Evolutionary conservation across 169 alveolate genomes (phyloP).

Genomic region (Plasmodium yoelii): DNA sequence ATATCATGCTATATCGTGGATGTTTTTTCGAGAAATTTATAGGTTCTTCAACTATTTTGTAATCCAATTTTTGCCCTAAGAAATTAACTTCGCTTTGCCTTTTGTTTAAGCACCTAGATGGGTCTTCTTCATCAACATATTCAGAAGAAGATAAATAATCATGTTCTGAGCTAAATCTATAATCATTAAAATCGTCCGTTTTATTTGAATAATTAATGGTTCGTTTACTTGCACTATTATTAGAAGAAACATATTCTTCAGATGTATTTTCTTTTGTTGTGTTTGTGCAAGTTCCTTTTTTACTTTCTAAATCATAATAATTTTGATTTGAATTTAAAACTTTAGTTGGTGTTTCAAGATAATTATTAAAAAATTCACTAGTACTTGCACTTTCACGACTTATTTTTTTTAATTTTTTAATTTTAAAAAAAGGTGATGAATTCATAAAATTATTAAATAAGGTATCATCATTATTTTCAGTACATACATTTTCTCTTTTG

Average conservation of each 20-base stretch:
- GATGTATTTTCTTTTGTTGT: slow-evolving; percentile 59
- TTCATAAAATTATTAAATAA: slow-evolving; percentile 26
- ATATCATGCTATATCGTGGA: slow-evolving; percentile 48
- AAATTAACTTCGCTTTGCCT: slow-evolving; percentile 59
- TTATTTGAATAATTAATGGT: slow-evolving; percentile 47
- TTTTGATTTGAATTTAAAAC: slow-evolving; percentile 22
- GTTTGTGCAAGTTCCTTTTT: slow-evolving; percentile 42
- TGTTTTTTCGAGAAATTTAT: slow-evolving; percentile 48
- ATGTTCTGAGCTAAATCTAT: slow-evolving; percentile 38
- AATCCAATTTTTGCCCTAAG: slow-evolving; percentile 47
- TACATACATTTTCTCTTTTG: slow-evolving; percentile 43
- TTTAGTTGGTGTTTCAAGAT: slow-evolving; percentile 67
- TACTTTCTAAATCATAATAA: slow-evolving; percentile 30
- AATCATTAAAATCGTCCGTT: slow-evolving; percentile 62
- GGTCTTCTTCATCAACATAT: slow-evolving; percentile 49
- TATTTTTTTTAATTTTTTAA: slow-evolving; percentile 23
- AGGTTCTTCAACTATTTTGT: slow-evolving; percentile 43
- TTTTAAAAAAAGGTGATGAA: slow-evolving; percentile 48
- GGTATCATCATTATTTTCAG: slow-evolving; percentile 36
- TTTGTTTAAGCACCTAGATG: slow-evolving; percentile 23
- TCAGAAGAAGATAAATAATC: slow-evolving; percentile 58
- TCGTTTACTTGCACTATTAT: slow-evolving; percentile 61
- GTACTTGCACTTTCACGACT: slow-evolving; percentile 71
- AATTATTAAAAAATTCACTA: slow-evolving; percentile 61
- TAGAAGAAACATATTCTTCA: slow-evolving; percentile 64